Evolutionary conservation across 768 basidiomycete genomes (phyloP).

Genomic region (Suillus fuscotomentosus): DNA sequence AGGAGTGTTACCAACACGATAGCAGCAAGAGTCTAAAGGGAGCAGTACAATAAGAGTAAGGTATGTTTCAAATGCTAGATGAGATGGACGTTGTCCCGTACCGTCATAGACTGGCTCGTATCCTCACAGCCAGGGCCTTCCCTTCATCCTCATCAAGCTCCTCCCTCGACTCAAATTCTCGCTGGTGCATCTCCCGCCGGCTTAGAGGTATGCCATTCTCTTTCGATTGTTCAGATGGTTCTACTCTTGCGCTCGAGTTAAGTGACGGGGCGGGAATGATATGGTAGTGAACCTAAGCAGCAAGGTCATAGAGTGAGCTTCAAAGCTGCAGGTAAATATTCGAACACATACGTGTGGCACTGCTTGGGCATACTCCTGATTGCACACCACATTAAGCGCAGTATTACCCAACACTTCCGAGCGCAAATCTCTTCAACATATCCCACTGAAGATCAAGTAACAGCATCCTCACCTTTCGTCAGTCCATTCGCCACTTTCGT

Average conservation of each 20-base stretch:
- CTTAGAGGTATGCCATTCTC: slow-evolving; percentile 31
- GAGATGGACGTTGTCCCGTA: not conserved
- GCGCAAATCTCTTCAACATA: not conserved
- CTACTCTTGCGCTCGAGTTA: slow-evolving; percentile 14
- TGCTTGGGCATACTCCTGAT: slow-evolving; percentile 80
- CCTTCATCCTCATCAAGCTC: slow-evolving; percentile 65
- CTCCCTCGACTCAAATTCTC: slow-evolving; percentile 55
- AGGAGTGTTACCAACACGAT: not conserved
- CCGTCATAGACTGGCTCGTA: slow-evolving; percentile 43
- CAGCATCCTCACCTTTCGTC: slow-evolving; percentile 48
- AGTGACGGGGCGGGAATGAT: slow-evolving; percentile 68
- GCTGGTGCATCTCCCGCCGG: slow-evolving; percentile 54
- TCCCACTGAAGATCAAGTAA: not conserved
- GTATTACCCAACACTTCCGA: slow-evolving; percentile 47
- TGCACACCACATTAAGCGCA: slow-evolving; percentile 73
- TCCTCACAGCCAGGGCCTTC: slow-evolving; percentile 37
- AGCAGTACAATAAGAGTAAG: not conserved
- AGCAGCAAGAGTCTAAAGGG: not conserved
- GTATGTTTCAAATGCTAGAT: not conserved
- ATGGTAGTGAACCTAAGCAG: slow-evolving; percentile 67
- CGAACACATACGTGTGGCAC: slow-evolving; percentile 62
- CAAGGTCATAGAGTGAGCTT: not conserved
- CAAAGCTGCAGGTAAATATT: not conserved
- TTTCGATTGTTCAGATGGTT: slow-evolving; percentile 1
- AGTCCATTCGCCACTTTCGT: slow-evolving; percentile 63